Evolutionary conservation across 805 yeast species (phyloP), one percentile per base, ranked within the genome.

Genomic region (Hanseniaspora thailandica): DNA sequence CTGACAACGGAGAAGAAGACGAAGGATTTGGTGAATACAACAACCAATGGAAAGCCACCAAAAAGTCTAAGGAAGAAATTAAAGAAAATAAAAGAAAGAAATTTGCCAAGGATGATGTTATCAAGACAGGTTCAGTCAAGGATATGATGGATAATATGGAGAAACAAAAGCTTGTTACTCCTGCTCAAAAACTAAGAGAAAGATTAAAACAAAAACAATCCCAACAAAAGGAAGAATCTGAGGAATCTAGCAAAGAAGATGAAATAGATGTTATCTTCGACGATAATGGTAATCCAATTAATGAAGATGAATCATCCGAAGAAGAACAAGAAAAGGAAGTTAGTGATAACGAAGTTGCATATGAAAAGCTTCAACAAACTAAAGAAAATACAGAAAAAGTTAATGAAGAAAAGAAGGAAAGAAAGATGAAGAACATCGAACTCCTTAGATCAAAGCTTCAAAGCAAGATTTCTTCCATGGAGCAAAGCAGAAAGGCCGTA

Each of bases 401-500:
- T 55, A 61, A 60, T 55, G 47, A 50, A 28, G 55, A 48, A 46
- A 62, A 56, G 33, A 56, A 56, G 36, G 52, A 56, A 60, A 56
- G 39, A 60, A 56, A 43, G 57, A 56, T 48, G 55, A 58, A 44
- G 51, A 60, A 53, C 40, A 52, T 13, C 40, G 58, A 34, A 57
- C 63, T 78, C 59, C 74, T 93, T 56, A 80, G 89, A 62, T 83
- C 81, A n/a, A 84, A 84, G 65, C 75, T 93, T 43, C 82, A 90
- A 28, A 76, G 76, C 17, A 86, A 81, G 65, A 89, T 93, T 58
- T 76, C 71, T 54, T 69, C 69, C 8, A 62, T 93, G 69, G 80
- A 81, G 59, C 88, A 82, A 53, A 84, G 78, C 67, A 80, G 99
- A 65, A 89, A 84, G 62, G 98, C 97, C 1, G 93, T 94, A 0